phyloP scores from a whole-genome alignment of 1,284 basidiomycete species.

The Trametes polyzona region DNA sequence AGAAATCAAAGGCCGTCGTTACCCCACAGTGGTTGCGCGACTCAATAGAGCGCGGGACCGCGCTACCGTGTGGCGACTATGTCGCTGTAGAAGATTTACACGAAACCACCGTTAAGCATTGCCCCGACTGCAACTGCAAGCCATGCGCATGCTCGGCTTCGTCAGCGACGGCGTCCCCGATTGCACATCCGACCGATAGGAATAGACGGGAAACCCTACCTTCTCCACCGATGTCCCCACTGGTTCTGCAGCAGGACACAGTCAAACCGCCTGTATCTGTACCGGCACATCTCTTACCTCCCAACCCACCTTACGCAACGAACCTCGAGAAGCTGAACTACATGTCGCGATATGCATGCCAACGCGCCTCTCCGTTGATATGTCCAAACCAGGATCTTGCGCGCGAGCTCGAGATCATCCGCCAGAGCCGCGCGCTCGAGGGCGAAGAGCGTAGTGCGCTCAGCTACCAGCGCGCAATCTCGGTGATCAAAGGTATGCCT shows the following conservation, averaged over 20 bases:
- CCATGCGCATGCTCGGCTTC: conserved; percentile 33
- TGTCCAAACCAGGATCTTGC: conserved; percentile 69
- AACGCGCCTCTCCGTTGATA: conserved; percentile 61
- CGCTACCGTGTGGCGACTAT: conserved; percentile 56
- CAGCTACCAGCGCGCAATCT: conserved; percentile 68
- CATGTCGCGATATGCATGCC: conserved; percentile 57
- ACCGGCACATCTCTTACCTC: conserved; percentile 34
- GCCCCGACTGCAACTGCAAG: conserved; percentile 41
- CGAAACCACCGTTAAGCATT: conserved; percentile 47
- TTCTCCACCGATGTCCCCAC: not conserved
- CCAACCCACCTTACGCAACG: conserved; percentile 29
- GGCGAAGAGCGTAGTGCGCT: conserved; percentile 66
- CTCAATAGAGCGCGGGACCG: conserved; percentile 48
- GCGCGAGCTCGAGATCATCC: conserved; percentile 60
- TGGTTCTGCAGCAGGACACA: not conserved
- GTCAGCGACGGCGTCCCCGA: not conserved
- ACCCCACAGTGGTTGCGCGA: conserved; percentile 70
- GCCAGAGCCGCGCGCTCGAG: conserved; percentile 60
- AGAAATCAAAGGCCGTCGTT: conserved; percentile 69
- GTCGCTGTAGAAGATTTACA: conserved; percentile 54
- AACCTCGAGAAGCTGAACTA: conserved; percentile 36
- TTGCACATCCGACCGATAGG: conserved; percentile 1
- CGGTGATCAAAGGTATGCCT: conserved; percentile 68
- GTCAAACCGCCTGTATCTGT: not conserved
- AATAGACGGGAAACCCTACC: not conserved